Base-by-base conservation (phyloP, 768 basidiomycete species). In the Pulveroboletus sp. region DNA sequence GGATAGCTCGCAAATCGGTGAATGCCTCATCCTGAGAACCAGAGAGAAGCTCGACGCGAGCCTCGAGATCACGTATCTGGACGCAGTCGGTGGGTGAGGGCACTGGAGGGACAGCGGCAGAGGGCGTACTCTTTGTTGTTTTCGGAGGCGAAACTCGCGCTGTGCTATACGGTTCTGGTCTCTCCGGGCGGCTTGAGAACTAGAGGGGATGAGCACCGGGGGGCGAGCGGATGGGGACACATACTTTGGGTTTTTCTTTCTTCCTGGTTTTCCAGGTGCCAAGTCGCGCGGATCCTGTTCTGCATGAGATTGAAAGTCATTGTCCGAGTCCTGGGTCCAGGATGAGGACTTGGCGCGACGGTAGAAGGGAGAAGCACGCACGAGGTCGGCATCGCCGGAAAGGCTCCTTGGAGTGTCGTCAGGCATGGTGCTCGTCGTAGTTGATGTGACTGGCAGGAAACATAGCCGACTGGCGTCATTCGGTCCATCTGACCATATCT, bases 151-250 rank as follows among this genome's bases (percentile, higher is more conserved):
- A 62, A 95, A 97, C 65, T 97, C 94, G 16, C 94, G 80, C 64
- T 95, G 94, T 2, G 94, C 94, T 45, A 95, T 92, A 44, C 90
- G 80, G 63, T 93, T 93, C 65, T 93, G 90, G 70, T 93, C 90
- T 56, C 90, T 80, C 58, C 90, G 74, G 13, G 90, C 89, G 29
- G 90, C 89, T 69, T 92, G 90, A 19, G 90, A 93, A 71, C 90
- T 93, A 47, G 36, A 36, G 19, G 14, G 16, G 23, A 47, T 57
- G 16, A 55, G 40, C n/a, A 55, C 42, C 55, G 57, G 55, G 52
- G 17, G 16, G 54, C 45, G 33, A 37, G 27, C 36, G 31, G 36
- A 25, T 35, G 44, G 17, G n/a, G 33, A 10, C 40, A 69, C 79
- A 51, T 57, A 88, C 90, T 91, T 91, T 57, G 90, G 89, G 60